Evolutionary conservation across 2,329 filamentous ascomycete species (phyloP).

Genomic region (Salinomyces thailandicus): DNA sequence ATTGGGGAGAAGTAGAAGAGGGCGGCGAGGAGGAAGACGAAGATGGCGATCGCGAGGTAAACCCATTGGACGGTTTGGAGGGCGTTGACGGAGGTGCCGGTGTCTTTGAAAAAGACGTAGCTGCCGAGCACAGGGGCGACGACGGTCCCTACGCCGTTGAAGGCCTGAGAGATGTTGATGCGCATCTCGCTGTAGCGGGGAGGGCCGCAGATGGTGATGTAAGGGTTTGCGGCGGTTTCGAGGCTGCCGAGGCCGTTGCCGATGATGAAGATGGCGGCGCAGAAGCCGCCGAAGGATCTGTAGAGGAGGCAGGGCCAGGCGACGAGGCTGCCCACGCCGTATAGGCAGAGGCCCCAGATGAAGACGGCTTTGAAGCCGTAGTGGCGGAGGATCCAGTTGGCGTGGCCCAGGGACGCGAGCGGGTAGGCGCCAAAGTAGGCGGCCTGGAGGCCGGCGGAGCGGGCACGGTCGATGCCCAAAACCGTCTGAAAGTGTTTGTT

Average conservation of each 20-base stretch:
- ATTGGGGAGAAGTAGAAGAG: conserved; percentile 49
- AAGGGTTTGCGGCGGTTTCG: conserved; percentile 50
- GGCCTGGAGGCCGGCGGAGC: conserved; percentile 38
- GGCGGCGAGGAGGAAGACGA: conserved; percentile 46
- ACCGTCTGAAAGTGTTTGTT: conserved; percentile 40
- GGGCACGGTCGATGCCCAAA: conserved; percentile 34
- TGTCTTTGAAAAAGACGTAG: conserved; percentile 52
- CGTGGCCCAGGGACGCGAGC: conserved; percentile 38
- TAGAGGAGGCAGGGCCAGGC: conserved; percentile 50
- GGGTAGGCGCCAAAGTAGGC: conserved; percentile 43
- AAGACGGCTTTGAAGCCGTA: conserved; percentile 39
- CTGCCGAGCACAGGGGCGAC: conserved; percentile 49
- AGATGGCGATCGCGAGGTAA: conserved; percentile 52
- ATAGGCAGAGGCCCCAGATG: conserved; percentile 44
- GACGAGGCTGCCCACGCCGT: conserved; percentile 46
- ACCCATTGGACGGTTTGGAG: conserved; percentile 54
- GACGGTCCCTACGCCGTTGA: conserved; percentile 49
- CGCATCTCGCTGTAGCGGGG: conserved; percentile 48
- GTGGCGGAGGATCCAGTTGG: conserved; percentile 38
- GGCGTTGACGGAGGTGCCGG: conserved; percentile 38
- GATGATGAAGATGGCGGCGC: conserved; percentile 47
- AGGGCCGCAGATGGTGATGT: conserved; percentile 46
- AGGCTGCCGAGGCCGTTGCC: conserved; percentile 44
- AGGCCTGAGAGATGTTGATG: conserved; percentile 49
- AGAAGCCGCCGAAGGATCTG: conserved; percentile 49